Base-by-base conservation (phyloP, 2,329 filamentous ascomycete genomes). In the Scedosporium aurantiacum region DNA sequence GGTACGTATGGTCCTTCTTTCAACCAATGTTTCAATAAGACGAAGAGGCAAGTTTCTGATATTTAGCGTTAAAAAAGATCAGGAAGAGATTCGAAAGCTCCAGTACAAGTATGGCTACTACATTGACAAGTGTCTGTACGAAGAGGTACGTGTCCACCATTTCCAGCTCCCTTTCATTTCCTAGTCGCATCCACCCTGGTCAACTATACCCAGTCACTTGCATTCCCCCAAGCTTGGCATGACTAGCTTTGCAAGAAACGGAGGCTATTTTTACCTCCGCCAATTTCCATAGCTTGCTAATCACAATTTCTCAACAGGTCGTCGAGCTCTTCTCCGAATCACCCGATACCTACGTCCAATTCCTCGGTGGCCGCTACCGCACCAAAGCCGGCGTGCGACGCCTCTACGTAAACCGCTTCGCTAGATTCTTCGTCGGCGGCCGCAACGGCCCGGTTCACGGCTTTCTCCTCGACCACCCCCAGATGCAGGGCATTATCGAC, bases 101-200 rank as follows among this genome's bases (percentile, higher is more conserved):
- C 80, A 83, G 66, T 80, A 79, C 73, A 82, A 79, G 63, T 83
- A 83, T 68, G 81, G 80, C 27, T 83, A 83, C 68, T 83, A 83
- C 67, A 73, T 83, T 27, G 81, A 83, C 71, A 83, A 83, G 65
- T 83, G 80, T 63, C 72, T 83, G 1, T 83, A 82, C 70, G 76
- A 81, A 64, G 79, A 83, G 72, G 79, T 77, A 60, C 16, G 41
- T 41, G 41, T 23, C n/a, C 16, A 16, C 12, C 27, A 21, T 14
- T 10, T 8, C 6, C 2, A 2, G 21, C 28, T 81, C 66, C 73
- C 83, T 7, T 76, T 83, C 14, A 21, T 18, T 47, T 47, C 8
- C 10, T 27, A 57, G 2, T n/a, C n/a, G n/a, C n/a, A n/a, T n/a
- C n/a, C 54, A 32, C 54, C 54, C 10, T 7, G n/a, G 12, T 37